Conservation (phyloP, 2,329 filamentous ascomycete genomes). For the Fusarium globosum region DNA sequence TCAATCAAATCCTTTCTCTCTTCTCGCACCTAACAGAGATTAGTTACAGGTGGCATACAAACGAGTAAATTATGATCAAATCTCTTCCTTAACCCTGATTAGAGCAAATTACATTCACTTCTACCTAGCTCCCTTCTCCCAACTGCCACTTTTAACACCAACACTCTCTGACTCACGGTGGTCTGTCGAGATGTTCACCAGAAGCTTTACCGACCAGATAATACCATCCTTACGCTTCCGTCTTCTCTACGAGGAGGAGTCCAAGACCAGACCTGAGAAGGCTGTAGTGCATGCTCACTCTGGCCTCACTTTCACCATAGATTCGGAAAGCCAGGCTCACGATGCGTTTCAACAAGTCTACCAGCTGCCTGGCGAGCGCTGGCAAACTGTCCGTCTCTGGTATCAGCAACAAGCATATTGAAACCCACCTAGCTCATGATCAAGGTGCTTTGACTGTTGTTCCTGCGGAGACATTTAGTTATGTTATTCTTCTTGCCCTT, state of each 20-base stretch:
- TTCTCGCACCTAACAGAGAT: neutral
- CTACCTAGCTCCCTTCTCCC: neutral
- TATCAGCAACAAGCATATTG: neutral
- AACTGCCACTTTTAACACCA: neutral
- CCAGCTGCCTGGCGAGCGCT: neutral
- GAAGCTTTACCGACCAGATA: too few relatives aligned
- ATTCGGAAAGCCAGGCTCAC: rapidly evolving
- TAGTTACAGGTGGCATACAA: neutral
- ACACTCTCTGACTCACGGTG: too few relatives aligned
- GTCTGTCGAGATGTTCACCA: too few relatives aligned
- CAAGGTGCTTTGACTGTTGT: neutral
- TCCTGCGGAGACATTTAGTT: rapidly evolving
- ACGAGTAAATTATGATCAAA: neutral
- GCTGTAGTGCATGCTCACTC: neutral
- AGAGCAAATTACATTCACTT: neutral
- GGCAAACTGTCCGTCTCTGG: neutral
- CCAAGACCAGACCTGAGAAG: neutral
- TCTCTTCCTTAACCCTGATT: neutral
- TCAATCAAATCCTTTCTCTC: neutral
- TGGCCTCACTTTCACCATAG: neutral
- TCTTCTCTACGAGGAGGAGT: too few relatives aligned
- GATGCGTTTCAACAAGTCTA: too few relatives aligned
- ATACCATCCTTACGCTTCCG: too few relatives aligned
- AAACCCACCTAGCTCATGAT: neutral
- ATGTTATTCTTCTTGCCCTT: rapidly evolving